Conservation (phyloP, 129 eudicot species). For the Helianthus tuberosus region DNA sequence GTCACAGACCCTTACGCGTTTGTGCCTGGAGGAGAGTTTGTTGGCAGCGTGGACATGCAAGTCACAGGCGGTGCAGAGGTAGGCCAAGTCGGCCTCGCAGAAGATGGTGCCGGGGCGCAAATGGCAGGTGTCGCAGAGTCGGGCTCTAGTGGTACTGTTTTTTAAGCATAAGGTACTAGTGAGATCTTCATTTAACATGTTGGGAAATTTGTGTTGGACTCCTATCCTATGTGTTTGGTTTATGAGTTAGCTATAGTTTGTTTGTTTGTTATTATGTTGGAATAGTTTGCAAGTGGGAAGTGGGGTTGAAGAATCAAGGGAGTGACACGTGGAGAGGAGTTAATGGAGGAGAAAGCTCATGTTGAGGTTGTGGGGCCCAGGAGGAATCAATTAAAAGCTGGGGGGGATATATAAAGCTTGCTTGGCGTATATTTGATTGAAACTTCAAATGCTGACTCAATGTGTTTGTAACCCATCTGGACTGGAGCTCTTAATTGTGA, state of each 20-base stretch:
- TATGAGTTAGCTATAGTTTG: background rate
- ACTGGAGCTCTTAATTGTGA: background rate
- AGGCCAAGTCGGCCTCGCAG: conserved; percentile 66
- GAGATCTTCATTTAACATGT: conserved; percentile 47
- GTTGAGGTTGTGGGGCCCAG: conserved; percentile 34
- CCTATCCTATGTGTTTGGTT: conserved; percentile 6
- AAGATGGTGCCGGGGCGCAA: conserved; percentile 53
- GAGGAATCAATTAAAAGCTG: conserved; percentile 35
- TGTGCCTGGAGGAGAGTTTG: conserved; percentile 59
- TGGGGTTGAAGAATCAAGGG: conserved; percentile 46
- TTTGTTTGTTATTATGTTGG: conserved; percentile 25
- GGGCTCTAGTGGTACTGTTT: conserved; percentile 35
- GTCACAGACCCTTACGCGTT: conserved; percentile 84
- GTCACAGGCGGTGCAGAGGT: conserved; percentile 77
- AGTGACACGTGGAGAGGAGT: conserved; percentile 58
- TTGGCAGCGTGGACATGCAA: conserved; percentile 66
- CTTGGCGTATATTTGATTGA: conserved; percentile 35
- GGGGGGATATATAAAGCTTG: background rate
- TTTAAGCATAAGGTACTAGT: conserved; percentile 24
- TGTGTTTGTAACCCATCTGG: conserved; percentile 13
- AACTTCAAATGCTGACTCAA: conserved; percentile 18
- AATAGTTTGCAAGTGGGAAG: conserved; percentile 34
- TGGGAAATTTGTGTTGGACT: background rate
- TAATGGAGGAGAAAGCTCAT: conserved; percentile 47
- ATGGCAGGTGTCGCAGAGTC: conserved; percentile 61